Evolutionary conservation across 805 yeast genomes (phyloP).

Genomic region (Monosporozyma servazzii): DNA sequence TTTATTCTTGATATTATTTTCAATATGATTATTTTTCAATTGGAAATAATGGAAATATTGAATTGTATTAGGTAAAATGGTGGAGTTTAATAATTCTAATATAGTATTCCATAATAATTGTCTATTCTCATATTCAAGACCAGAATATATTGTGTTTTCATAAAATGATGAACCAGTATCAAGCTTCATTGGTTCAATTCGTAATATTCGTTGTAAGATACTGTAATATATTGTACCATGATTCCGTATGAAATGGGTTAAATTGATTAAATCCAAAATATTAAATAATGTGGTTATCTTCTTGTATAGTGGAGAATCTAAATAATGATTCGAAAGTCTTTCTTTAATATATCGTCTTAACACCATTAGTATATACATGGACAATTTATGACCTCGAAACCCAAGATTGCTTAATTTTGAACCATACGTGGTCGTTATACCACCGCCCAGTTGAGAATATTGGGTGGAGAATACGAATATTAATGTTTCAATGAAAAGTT

Average conservation of each 20-base stretch:
- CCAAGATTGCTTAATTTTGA: conserved; percentile 12
- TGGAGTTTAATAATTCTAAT: conserved; percentile 18
- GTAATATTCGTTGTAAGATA: conserved; percentile 14
- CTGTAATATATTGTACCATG: conserved; percentile 8
- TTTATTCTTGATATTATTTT: not conserved
- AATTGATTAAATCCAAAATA: conserved; percentile 5
- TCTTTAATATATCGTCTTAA: conserved; percentile 10
- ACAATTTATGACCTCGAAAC: conserved; percentile 9
- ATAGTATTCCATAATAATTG: conserved; percentile 27
- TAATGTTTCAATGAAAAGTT: conserved; percentile 13
- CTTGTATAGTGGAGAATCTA: not conserved
- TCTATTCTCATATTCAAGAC: conserved; percentile 21
- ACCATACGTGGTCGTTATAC: conserved; percentile 9
- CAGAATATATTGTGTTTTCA: conserved; percentile 14
- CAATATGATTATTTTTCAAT: not conserved
- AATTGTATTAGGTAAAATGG: conserved; percentile 11
- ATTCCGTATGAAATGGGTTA: conserved; percentile 3
- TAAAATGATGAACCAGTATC: conserved; percentile 5
- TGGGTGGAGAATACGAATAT: conserved; percentile 15
- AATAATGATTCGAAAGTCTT: conserved; percentile 11
- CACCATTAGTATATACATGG: conserved; percentile 12
- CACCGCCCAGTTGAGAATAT: not conserved
- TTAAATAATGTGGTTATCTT: not conserved
- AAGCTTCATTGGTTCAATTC: conserved; percentile 3
- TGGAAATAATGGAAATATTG: not conserved